Conservation (phyloP, 179 eudicot species). For the Spergularia azorica region DNA sequence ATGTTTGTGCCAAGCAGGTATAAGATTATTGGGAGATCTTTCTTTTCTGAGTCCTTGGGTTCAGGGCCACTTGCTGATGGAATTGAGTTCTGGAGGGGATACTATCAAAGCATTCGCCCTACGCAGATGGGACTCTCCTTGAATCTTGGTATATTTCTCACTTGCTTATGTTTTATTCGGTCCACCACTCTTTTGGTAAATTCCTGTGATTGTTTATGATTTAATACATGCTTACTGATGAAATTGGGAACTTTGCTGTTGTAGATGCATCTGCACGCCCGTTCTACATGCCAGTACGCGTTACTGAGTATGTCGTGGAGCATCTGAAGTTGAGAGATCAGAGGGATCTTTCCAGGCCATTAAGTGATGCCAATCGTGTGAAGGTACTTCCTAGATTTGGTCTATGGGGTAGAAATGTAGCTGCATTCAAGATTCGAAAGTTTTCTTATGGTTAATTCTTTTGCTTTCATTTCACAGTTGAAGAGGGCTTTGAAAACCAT, state of each 20-base stretch:
- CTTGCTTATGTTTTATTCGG: neutral
- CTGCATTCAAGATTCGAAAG: neutral
- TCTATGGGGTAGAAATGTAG: neutral
- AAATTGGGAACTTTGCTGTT: conserved; percentile 1
- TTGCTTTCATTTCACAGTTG: conserved; percentile 28
- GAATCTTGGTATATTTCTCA: conserved; percentile 53
- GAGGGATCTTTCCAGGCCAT: conserved; percentile 41
- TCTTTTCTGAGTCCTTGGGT: conserved; percentile 50
- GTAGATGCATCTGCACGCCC: conserved; percentile 81
- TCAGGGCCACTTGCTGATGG: conserved; percentile 55
- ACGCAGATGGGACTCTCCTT: conserved; percentile 90
- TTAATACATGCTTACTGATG: neutral
- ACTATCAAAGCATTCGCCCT: conserved; percentile 80
- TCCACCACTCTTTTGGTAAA: neutral
- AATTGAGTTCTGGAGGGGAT: conserved; percentile 73
- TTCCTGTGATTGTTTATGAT: neutral
- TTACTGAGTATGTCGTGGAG: conserved; percentile 48
- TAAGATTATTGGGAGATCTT: conserved; percentile 68
- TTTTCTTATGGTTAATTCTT: neutral
- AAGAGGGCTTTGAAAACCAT: conserved; percentile 57
- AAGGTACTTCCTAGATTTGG: conserved; percentile 42
- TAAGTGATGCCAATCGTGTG: conserved; percentile 54
- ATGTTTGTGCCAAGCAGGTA: conserved; percentile 36
- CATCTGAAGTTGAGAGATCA: conserved; percentile 40
- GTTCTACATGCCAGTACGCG: conserved; percentile 54